Conservation (phyloP, 2,329 filamentous ascomycete genomes). For the Penicillium fuscoglaucum region DNA sequence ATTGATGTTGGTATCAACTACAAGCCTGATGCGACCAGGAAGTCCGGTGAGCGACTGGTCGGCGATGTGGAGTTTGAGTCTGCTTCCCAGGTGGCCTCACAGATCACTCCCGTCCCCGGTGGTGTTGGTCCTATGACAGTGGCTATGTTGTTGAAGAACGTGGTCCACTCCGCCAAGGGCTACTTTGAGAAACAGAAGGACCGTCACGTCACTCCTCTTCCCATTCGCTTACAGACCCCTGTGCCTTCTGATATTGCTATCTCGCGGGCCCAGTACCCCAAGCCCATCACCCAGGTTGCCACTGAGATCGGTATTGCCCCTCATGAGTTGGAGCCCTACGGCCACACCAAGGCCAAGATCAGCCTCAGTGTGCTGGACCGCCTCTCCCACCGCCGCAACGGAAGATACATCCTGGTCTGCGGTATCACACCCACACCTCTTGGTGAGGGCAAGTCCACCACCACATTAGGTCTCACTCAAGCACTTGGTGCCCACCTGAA, state of each 20-base stretch:
- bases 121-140: conserved; percentile 99
- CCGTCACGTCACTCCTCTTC: conserved; percentile 77
- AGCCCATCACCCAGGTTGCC: conserved; percentile 81
- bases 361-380: conserved; percentile 79
- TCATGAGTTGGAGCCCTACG: conserved; percentile 93
- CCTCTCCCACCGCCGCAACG: conserved; percentile 81
- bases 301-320: conserved; percentile 81
- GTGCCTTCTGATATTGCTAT: conserved; percentile 96
- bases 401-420: conserved; percentile 87
- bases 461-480: conserved; percentile 92
- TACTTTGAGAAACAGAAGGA: conserved; percentile 83
- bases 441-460: conserved; percentile 97
- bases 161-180: conserved; percentile 77
- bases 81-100: conserved; percentile 79
- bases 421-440: conserved; percentile 96
- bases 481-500: conserved; percentile 86
- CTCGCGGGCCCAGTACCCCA: conserved; percentile 86
- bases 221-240: conserved; percentile 72
- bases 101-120: conserved; percentile 93
- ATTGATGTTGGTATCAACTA: conserved; percentile 99
- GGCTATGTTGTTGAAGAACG: conserved; percentile 95
- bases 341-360: conserved; percentile 94
- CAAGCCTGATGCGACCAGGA: conserved; percentile 82
- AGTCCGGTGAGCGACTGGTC: conserved; percentile 87
- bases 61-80: conserved; percentile 93